Conservation (phyloP, 139 green algal species). For the Zygnema circumcarinatum region DNA sequence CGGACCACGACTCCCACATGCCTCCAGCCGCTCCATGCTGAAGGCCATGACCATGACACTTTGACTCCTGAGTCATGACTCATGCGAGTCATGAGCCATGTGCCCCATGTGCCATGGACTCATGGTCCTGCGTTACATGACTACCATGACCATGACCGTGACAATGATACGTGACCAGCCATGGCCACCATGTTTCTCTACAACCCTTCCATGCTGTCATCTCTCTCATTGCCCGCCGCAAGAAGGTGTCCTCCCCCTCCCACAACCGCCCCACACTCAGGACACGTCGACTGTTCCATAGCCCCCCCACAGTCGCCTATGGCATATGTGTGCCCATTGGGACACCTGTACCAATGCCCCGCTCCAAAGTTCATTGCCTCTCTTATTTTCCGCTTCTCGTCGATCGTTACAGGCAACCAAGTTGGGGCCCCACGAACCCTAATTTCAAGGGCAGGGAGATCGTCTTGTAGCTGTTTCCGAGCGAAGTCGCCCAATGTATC, state of each 20-base stretch:
- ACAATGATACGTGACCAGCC: not conserved
- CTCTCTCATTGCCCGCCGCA: constrained; percentile 50
- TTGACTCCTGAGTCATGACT: not conserved
- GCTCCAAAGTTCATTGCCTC: constrained; percentile 1
- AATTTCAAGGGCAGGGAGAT: constrained; percentile 17
- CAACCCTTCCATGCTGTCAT: not conserved
- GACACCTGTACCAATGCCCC: constrained; percentile 62
- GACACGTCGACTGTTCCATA: constrained; percentile 56
- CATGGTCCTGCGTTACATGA: too few species aligned
- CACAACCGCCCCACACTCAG: constrained; percentile 64
- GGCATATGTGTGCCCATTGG: constrained; percentile 68
- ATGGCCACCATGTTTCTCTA: not conserved
- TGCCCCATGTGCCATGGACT: too few species aligned
- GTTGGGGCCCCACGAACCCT: not conserved
- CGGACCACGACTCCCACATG: not conserved
- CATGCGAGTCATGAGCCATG: not conserved
- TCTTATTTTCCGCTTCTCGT: constrained; percentile 32
- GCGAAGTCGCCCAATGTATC: not conserved
- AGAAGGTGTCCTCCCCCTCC: constrained; percentile 59
- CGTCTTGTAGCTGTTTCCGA: constrained; percentile 14
- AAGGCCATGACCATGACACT: not conserved
- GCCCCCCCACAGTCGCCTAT: constrained; percentile 71
- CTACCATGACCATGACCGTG: not conserved
- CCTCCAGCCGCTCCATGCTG: not conserved
- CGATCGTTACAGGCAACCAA: not conserved